Evolutionary conservation across 192 early-diverging fungal species (phyloP).

Genomic region (Coemansia sp.): DNA sequence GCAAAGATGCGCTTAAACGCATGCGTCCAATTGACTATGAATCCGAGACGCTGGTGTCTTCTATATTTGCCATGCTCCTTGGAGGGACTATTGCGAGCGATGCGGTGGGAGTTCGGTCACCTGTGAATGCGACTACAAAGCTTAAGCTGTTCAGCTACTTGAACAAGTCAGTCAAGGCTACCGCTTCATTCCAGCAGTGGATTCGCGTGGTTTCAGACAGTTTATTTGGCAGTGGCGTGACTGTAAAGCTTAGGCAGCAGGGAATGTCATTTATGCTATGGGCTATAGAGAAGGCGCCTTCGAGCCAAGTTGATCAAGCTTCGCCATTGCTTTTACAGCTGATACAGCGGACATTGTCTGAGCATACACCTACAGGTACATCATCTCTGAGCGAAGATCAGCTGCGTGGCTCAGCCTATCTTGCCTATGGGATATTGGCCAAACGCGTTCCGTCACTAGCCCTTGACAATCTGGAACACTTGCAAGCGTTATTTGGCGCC

Average conservation of each 20-base stretch:
- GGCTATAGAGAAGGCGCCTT: conserved; percentile 71
- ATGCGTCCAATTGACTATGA: conserved; percentile 71
- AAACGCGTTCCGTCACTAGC: conserved; percentile 71
- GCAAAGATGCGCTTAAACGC: conserved; percentile 79
- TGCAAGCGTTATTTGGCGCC: conserved; percentile 69
- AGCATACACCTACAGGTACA: conserved; percentile 1
- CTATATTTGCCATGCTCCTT: conserved; percentile 62
- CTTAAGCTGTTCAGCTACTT: conserved; percentile 40
- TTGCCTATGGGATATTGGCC: conserved; percentile 73
- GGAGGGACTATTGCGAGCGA: conserved; percentile 42
- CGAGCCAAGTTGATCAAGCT: conserved; percentile 58
- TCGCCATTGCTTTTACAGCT: conserved; percentile 69
- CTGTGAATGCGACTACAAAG: conserved; percentile 17
- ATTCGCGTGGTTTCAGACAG: conserved; percentile 76
- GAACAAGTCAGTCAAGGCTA: conserved; percentile 62
- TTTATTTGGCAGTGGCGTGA: conserved; percentile 67
- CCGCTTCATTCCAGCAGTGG: conserved; percentile 67
- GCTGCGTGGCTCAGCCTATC: conserved; percentile 80
- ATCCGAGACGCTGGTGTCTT: conserved; percentile 53
- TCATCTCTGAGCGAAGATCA: conserved; percentile 56
- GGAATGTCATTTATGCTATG: conserved; percentile 88
- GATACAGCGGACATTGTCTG: conserved; percentile 55
- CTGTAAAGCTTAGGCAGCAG: conserved; percentile 63
- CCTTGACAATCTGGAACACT: conserved; percentile 59
- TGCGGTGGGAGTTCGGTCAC: conserved; percentile 10